Base-by-base conservation (phyloP, 163 green algal species). In the Chlorella variabilis region DNA sequence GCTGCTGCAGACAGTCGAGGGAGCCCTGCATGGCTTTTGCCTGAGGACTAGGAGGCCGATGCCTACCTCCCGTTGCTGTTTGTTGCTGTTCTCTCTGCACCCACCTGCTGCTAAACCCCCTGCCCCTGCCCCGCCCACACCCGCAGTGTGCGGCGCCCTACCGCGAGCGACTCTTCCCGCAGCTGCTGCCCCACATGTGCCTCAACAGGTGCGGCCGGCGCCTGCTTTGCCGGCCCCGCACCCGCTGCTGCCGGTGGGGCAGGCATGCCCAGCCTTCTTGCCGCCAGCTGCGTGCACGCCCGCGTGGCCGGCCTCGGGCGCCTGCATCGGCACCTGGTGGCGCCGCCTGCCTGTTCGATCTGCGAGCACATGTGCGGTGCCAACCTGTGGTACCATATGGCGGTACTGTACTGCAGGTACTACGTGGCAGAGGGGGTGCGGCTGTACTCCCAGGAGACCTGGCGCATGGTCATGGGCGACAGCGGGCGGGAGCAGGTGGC, bases 371-470 rank as follows among this genome's bases (percentile, higher is more conserved):
- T 63, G 15, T n/a, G 54, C 23, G 54, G 54, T 63, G 23, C 18
- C 23, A 33, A 63, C 23, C 6, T 33, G 23, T n/a, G 18, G 18
- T 63, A 33, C 18, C 23, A 29, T 15, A 9, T 15, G 20, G 18
- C 23, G 54, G 18, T 33, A 63, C 23, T 63, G 54, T 93, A 93
- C 87, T 83, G 95, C 71, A 79, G 71, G 49, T 96, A 98, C 81
- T 96, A 98, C 82, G 92, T 97, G 23, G 95, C 96, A 0, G 95
- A 98, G 82, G 96, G 96, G 15, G 95, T 99, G 80, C 85, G 92
- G 27, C 54, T 90, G 33, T 98, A 94, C 83, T 92, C 89, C 1
- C 95, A 97, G 86, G 91, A 92, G 71, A 98, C 92, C 15, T 99
- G 96, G 96, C 86, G 85, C 23, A 56, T 87, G n/a, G 88, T 94